phyloP scores from a whole-genome alignment of 345 rosid species.

The Cardamine occulta region DNA sequence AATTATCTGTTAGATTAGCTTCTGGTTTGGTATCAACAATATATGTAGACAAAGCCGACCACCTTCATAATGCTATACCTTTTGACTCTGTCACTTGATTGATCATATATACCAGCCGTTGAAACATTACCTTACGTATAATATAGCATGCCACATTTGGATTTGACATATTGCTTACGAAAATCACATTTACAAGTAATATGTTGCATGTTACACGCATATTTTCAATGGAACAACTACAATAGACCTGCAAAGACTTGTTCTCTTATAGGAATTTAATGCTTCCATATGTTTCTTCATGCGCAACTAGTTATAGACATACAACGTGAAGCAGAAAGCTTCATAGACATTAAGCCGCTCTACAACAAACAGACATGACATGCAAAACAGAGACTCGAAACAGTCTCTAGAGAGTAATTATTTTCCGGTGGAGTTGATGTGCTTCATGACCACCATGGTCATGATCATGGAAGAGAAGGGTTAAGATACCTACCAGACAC shows the following conservation, averaged over 20 bases:
- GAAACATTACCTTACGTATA: not conserved
- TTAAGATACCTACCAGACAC: slow-evolving; percentile 89
- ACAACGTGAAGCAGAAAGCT: slow-evolving; percentile 28
- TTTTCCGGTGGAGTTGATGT: slow-evolving; percentile 70
- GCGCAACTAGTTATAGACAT: slow-evolving; percentile 32
- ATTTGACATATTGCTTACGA: not conserved
- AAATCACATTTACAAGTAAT: not conserved
- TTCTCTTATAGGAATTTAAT: slow-evolving; percentile 2
- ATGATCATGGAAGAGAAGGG: slow-evolving; percentile 88
- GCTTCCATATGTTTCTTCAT: slow-evolving; percentile 22
- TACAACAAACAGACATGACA: slow-evolving; percentile 39
- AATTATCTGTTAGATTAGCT: not conserved
- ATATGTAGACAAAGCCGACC: slow-evolving; percentile 11
- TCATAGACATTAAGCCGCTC: slow-evolving; percentile 26
- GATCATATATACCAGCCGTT: not conserved
- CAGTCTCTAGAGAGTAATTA: slow-evolving; percentile 49
- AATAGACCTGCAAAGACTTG: not conserved
- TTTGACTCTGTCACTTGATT: not conserved
- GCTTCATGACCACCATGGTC: slow-evolving; percentile 50
- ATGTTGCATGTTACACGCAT: not conserved
- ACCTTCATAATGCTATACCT: not conserved
- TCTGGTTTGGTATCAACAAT: slow-evolving; percentile 7
- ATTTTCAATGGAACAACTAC: slow-evolving; percentile 7
- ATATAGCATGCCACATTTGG: not conserved
- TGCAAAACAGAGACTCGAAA: slow-evolving; percentile 24